Base-by-base conservation (phyloP, 768 basidiomycete genomes). In the Rhodosporidiobolus odoratus region DNA sequence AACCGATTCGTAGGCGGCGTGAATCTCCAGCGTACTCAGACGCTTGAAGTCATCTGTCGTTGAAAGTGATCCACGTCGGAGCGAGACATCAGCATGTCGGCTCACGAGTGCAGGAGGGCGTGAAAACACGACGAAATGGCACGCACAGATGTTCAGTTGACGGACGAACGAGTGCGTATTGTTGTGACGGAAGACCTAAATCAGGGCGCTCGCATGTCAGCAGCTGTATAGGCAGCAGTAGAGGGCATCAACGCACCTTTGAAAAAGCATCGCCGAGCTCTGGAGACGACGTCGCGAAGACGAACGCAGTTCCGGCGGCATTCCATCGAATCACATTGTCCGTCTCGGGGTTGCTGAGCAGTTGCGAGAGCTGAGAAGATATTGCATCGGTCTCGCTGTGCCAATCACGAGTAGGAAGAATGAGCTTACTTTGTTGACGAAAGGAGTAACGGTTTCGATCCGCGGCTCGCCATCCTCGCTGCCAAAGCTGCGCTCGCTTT, bases 101-200 rank as follows among this genome's bases (percentile, higher is more conserved):
- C 8, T 50, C 12, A n/a, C 21, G 21, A n/a, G 48, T 23, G 21
- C 8, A 50, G 48, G 48, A 50, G 48, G 48, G 48, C 37, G 68
- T 17, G 34, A 23, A 3, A 32, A 59, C 21, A 4, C 27, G 30
- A 19, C 0, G 58, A 17, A n/a, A 23, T 17, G 21, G 4, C 23
- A 72, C 71, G 53, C 23, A 72, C 71, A 70, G 30, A 70, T 65
- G 37, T 70, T 74, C 10, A 74, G 68, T 37, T 74, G 72, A 4
- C 72, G 61, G 3, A 65, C 62, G 34, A 74, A 74, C 4, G 65
- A 67, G 32, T 69, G 68, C 1, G 58, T 25, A 37, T 62, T 69
- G 6, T 41, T 43, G 56, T 74, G 72, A 13, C 72, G 72, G 35
- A 67, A 74, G 48, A 67, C 62, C 30, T 35, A 8, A 5, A 15